Percentiles rank a stretch among this genome's conserved stretches.
Evolutionary conservation across 2,329 filamentous ascomycete species (phyloP).

Genomic region (Nemania sp.): DNA sequence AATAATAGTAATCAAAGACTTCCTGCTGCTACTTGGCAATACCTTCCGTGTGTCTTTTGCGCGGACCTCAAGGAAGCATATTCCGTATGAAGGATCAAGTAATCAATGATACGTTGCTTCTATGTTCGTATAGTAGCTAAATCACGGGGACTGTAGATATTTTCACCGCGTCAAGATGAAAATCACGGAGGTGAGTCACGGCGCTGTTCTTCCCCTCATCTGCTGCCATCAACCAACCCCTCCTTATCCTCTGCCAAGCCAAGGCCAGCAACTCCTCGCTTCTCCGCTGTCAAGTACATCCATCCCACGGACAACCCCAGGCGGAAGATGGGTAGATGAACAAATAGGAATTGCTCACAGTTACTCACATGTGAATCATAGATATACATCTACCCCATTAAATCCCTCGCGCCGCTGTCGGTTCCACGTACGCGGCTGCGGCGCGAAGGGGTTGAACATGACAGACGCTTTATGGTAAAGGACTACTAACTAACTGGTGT

Average conservation of each 20-base stretch:
- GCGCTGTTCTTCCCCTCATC: too few relatives aligned
- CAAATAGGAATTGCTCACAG: not conserved
- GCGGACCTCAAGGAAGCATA: too few relatives aligned
- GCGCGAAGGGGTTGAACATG: conserved; percentile 64
- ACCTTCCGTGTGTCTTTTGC: too few relatives aligned
- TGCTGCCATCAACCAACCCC: too few relatives aligned
- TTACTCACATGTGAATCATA: conserved; percentile 33
- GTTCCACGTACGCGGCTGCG: conserved; percentile 58
- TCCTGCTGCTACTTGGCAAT: too few relatives aligned
- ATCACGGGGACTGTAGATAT: not conserved
- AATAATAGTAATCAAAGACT: too few relatives aligned
- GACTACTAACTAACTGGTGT: too few relatives aligned
- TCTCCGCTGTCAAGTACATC: too few relatives aligned
- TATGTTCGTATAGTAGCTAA: not conserved
- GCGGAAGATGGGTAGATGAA: not conserved
- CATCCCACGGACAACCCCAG: too few relatives aligned
- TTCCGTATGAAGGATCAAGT: too few relatives aligned
- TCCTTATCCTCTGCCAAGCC: not conserved
- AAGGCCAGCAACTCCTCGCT: too few relatives aligned
- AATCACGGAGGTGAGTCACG: conserved; percentile 22
- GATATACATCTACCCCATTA: conserved; percentile 74
- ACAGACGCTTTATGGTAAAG: conserved; percentile 75
- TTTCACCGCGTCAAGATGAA: conserved; percentile 15
- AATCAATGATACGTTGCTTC: too few relatives aligned
- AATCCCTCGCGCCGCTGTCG: conserved; percentile 66